Conservation (phyloP, 2,329 filamentous ascomycete genomes). For the Pyricularia grisea region DNA sequence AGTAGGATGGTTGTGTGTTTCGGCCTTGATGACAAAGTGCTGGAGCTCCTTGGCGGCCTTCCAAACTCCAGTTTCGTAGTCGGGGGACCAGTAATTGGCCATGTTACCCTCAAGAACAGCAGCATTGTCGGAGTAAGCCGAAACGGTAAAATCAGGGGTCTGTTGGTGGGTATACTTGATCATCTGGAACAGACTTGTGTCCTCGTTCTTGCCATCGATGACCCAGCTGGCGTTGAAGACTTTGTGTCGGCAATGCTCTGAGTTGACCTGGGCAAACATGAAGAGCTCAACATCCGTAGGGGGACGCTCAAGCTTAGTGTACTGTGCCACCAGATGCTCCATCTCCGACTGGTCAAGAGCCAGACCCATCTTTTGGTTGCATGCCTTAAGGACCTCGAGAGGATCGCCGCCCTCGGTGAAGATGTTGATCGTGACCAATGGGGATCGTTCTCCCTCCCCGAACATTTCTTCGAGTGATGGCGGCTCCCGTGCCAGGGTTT, state of each 20-base stretch:
- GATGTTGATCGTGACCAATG: slow-evolving; percentile 68
- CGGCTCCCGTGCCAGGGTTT: slow-evolving; percentile 57
- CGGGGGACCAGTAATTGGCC: slow-evolving; percentile 77
- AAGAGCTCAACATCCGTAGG: slow-evolving; percentile 92
- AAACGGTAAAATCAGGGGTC: slow-evolving; percentile 75
- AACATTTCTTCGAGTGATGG: slow-evolving; percentile 74
- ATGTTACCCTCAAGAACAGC: slow-evolving; percentile 74
- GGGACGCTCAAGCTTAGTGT: slow-evolving; percentile 54
- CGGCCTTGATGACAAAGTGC: slow-evolving; percentile 86
- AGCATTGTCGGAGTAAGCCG: slow-evolving; percentile 95
- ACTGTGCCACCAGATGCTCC: slow-evolving; percentile 84
- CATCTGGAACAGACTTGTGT: slow-evolving; percentile 84
- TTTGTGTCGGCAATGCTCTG: slow-evolving; percentile 80
- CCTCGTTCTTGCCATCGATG: slow-evolving; percentile 76
- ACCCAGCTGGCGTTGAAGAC: slow-evolving; percentile 97
- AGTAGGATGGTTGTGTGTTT: slow-evolving; percentile 96
- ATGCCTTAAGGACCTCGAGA: slow-evolving; percentile 63
- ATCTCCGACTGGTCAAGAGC: slow-evolving; percentile 85
- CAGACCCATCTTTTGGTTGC: slow-evolving; percentile 76
- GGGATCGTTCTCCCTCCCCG: slow-evolving; percentile 50
- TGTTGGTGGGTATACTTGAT: slow-evolving; percentile 90
- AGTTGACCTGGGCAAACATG: slow-evolving; percentile 99
- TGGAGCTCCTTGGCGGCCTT: slow-evolving; percentile 76
- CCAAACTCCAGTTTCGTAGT: slow-evolving; percentile 81
- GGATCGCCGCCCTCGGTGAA: slow-evolving; percentile 56